Evolutionary conservation across 1,139 yeast genomes (phyloP).

Genomic region (Petasospora rhodanensis): DNA sequence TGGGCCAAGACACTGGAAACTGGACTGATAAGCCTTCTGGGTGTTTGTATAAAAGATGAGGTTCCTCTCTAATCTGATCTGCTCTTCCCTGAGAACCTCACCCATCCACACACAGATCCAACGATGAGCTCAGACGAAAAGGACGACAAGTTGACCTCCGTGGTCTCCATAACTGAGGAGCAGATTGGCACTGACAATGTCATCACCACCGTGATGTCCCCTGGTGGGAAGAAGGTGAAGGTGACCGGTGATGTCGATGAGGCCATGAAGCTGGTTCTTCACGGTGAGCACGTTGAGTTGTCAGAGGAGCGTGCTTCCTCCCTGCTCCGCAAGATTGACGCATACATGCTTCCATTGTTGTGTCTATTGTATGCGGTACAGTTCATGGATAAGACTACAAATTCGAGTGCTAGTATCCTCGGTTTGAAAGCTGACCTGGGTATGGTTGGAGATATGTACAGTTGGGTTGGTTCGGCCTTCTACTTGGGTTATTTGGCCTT

Average conservation of each 20-base stretch:
- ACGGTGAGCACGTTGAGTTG: constrained; percentile 19
- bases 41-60: no score
- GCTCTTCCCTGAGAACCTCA: no score
- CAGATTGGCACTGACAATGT: constrained; percentile 1
- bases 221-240: background rate
- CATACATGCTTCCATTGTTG: constrained; percentile 50
- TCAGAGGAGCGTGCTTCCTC: constrained; percentile 19
- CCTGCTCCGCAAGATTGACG: constrained; percentile 48
- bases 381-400: constrained; percentile 52
- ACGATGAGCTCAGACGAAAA: background rate
- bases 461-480: constrained; percentile 42
- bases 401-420: constrained; percentile 33
- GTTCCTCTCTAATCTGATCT: no score
- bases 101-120: no score
- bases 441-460: constrained; percentile 36
- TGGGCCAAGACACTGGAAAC: no score
- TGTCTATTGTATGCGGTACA: constrained; percentile 53
- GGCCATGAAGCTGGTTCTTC: constrained; percentile 11
- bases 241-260: constrained; percentile 6
- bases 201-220: constrained; percentile 1
- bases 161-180: background rate
- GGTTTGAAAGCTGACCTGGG: constrained; percentile 35
- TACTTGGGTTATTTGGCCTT: constrained; percentile 40
- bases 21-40: no score
- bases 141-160: background rate